A percentile compares a stretch with the other conserved stretches of the same genome.
Evolutionary conservation across 2,329 filamentous ascomycete species (phyloP).

Genomic region (Thelonectria rubi): DNA sequence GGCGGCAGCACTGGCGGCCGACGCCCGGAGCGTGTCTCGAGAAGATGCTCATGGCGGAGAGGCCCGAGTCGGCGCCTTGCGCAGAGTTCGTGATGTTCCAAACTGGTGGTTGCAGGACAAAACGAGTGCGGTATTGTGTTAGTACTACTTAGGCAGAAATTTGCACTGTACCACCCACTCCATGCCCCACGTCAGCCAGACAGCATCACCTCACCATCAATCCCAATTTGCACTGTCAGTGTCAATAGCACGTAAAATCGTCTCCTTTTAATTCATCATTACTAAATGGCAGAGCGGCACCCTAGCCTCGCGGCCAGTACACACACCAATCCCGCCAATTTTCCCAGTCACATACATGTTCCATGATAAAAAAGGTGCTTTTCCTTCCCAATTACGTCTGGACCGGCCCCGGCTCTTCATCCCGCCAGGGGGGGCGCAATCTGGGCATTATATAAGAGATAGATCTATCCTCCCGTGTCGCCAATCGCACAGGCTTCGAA

Average conservation of each 20-base stretch:
- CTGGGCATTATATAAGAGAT: conserved; percentile 35
- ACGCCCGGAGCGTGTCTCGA: conserved; percentile 2
- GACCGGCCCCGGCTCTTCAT: conserved; percentile 34
- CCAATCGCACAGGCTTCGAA: conserved; percentile 5
- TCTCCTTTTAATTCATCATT: conserved; percentile 37
- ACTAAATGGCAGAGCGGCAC: conserved; percentile 16
- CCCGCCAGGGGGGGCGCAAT: conserved; percentile 37
- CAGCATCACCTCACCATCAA: background rate
- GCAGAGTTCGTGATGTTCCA: no score
- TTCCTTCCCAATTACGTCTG: conserved; percentile 35
- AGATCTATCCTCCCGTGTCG: conserved; percentile 27
- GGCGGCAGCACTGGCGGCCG: conserved; percentile 20
- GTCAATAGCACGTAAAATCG: background rate
- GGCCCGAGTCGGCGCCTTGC: no score
- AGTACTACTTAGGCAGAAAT: background rate
- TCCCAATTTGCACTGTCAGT: background rate
- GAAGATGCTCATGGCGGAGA: conserved; percentile 12
- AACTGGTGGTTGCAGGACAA: no score
- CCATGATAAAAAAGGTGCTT: conserved; percentile 33
- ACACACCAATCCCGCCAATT: conserved; percentile 16
- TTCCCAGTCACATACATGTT: conserved; percentile 34
- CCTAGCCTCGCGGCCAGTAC: conserved; percentile 12
- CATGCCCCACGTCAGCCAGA: background rate
- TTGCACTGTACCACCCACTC: background rate
- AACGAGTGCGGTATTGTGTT: no score